Evolutionary conservation across 345 rosid genomes (phyloP).

Genomic region (Litchi chinensis): DNA sequence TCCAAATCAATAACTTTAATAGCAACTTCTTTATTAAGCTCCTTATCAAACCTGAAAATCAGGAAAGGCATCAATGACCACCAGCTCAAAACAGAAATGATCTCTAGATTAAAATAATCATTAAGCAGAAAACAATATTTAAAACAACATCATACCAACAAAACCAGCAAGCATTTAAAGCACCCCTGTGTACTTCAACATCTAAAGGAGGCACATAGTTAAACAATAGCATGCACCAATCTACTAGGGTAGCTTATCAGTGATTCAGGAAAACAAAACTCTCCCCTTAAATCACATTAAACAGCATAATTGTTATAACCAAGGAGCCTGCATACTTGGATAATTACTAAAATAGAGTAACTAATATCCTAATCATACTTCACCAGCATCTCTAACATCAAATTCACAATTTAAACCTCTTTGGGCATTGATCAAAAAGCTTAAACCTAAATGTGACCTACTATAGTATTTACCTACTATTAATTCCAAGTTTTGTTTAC

Average conservation of each 20-base stretch:
- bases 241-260: neutral
- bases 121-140: neutral
- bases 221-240: neutral
- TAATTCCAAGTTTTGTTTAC: neutral
- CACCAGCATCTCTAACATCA: conserved; percentile 1
- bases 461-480: neutral
- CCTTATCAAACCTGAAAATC: conserved; percentile 88
- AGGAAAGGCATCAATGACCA: conserved; percentile 28
- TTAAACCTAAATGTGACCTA: neutral
- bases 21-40: conserved; percentile 94
- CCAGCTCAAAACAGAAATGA: conserved; percentile 14
- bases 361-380: conserved; percentile 3
- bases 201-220: neutral
- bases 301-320: conserved; percentile 1
- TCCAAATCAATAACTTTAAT: conserved; percentile 98
- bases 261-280: neutral
- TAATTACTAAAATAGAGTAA: neutral
- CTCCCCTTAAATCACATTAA: neutral
- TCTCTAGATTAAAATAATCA: neutral
- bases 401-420: neutral
- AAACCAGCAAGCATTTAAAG: neutral
- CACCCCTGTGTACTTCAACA: neutral
- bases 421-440: neutral
- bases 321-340: neutral
- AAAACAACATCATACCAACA: neutral